These are phyloP conservation scores for Chytriomyces sp. DNA, from an alignment of 192 early-diverging fungal species.

Conservation along the genomic window DNA sequence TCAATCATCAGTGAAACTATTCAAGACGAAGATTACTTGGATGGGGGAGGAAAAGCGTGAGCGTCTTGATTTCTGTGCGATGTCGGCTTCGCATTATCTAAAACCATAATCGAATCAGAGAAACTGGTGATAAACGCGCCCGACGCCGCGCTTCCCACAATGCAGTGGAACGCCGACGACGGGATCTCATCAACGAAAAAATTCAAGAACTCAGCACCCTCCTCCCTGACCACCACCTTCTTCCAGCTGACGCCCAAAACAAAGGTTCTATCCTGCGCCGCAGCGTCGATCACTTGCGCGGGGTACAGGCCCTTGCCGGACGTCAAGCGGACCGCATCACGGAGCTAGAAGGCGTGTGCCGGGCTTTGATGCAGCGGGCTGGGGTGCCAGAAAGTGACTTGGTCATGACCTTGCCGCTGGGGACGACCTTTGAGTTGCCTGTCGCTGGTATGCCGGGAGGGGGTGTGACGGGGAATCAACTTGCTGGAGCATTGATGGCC, in stretches of 20 bases:
- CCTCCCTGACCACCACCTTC: slow-evolving; percentile 68
- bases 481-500: slow-evolving; percentile 26
- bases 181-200: slow-evolving; percentile 98
- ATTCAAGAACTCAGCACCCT: slow-evolving; percentile 87
- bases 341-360: slow-evolving; percentile 70
- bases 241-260: slow-evolving; percentile 65
- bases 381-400: slow-evolving; percentile 52
- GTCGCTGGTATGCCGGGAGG: slow-evolving; percentile 27
- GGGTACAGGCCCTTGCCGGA: slow-evolving; percentile 69
- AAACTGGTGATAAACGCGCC: slow-evolving; percentile 93
- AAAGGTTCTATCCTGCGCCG: slow-evolving; percentile 94
- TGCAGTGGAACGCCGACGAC: slow-evolving; percentile 91
- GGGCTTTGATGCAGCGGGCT: slow-evolving; percentile 40
- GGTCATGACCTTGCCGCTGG: slow-evolving; percentile 49
- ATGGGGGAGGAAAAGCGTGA: slow-evolving; percentile 3
- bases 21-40: neutral
- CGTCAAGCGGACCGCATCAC: slow-evolving; percentile 65
- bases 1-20: neutral
- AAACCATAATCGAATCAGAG: slow-evolving; percentile 10
- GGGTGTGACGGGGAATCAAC: slow-evolving; percentile 21
- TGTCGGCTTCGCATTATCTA: neutral
- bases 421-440: slow-evolving; percentile 51
- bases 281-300: slow-evolving; percentile 90
- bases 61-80: neutral
- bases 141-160: slow-evolving; percentile 96